Conservation (phyloP, 2,329 filamentous ascomycete genomes). For the Pseudogymnoascus sp. region DNA sequence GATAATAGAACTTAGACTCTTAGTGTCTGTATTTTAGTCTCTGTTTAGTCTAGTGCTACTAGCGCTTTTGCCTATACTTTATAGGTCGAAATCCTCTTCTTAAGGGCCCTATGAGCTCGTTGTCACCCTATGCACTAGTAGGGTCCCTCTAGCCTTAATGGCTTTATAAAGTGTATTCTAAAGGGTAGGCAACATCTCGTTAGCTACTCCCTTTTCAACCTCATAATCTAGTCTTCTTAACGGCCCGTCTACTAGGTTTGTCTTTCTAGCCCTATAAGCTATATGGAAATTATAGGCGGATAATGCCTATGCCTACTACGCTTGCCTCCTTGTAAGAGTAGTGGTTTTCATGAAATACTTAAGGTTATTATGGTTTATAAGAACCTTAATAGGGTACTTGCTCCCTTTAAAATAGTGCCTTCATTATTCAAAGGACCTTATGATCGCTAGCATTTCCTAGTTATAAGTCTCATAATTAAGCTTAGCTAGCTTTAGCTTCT, state of each 20-base stretch:
- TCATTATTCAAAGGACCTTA: constrained; percentile 14
- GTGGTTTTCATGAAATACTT: neutral
- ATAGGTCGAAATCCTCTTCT: no score
- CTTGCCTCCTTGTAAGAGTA: neutral
- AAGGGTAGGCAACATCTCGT: neutral
- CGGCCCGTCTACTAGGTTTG: neutral
- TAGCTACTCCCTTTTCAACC: neutral
- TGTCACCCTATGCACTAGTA: neutral
- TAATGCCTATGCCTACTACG: no score
- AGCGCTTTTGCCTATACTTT: no score
- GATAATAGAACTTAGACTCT: neutral
- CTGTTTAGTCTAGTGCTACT: neutral
- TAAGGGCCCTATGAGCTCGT: neutral
- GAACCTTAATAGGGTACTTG: neutral
- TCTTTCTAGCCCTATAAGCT: neutral
- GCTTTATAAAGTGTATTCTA: neutral
- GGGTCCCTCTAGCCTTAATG: neutral
- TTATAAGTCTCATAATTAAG: constrained; percentile 28
- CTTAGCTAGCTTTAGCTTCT: constrained; percentile 21
- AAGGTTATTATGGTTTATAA: constrained; percentile 8
- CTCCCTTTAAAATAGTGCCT: neutral
- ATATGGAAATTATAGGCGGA: neutral
- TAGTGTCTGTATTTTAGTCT: neutral
- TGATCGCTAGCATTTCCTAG: constrained; percentile 27
- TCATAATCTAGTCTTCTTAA: neutral